Evolutionary conservation across 352 stramenopile species (phyloP), one percentile per base, ranked within the genome.

Genomic region (Phytophthora cryptogea): DNA sequence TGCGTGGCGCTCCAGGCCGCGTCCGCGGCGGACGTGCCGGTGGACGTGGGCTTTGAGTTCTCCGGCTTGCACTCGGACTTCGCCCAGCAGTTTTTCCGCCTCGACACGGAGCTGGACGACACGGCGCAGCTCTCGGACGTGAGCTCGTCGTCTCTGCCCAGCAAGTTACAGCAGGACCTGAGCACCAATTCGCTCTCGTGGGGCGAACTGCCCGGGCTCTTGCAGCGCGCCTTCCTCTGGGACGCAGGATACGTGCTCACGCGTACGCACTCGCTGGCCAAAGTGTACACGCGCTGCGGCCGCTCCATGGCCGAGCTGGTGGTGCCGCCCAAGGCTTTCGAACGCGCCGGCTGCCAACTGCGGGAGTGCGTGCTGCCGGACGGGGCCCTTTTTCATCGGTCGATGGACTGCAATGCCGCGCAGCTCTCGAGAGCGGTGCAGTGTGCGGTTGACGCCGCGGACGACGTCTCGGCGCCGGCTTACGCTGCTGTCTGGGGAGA

Each of bases 221-320:
- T 90, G 2, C 83, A 92, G 44, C 74, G 78, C 11, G 80, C 80
- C 5, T 55, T 92, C 36, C 60, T 92, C 5, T 92, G 83, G 80
- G 78, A 92, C 49, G 67, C 69, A 0, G 83, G 83, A 33, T 92
- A 84, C 59, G 79, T 72, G 16, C 52, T 89, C 10, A 75, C 78
- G 4, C 52, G 59, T 14, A 50, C 69, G 20, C 56, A 67, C 20
- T 9, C 45, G 8, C 54, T 91, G 30, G 45, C 63, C 33, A 72
- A 64, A 30, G 72, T 90, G n/a, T 86, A 83, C 50, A 89, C 82
- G 35, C 78, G 79, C 27, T 88, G 75, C 50, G 70, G 70, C 0
- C 79, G 80, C 30, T 80, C 76, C 23, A 92, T 92, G 83, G 74
- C 72, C 8, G 70, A 90, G 60, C 72, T 92, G 20, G 79, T 86